phyloP scores from a whole-genome alignment of 169 alveolate species.

The Cystoisospora suis region DNA sequence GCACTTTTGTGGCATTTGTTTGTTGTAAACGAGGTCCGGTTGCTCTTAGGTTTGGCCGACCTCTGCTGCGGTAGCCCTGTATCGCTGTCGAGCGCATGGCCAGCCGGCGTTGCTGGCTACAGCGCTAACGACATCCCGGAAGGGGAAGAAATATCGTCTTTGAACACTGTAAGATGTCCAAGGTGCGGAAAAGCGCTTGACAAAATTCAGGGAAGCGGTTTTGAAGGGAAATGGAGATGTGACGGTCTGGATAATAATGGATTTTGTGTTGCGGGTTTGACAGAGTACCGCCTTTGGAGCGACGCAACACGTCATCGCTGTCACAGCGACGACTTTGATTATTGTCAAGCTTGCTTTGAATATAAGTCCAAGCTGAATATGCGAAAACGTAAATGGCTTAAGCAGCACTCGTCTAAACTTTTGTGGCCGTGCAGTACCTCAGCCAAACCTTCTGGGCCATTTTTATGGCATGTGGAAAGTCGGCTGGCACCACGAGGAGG shows the following conservation, averaged over 20 bases:
- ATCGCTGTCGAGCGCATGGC: constrained; percentile 20
- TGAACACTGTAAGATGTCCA: constrained; percentile 37
- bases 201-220: background rate
- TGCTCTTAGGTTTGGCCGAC: background rate
- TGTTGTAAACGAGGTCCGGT: constrained; percentile 13
- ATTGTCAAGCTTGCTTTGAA: constrained; percentile 51
- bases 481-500: background rate
- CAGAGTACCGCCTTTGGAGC: constrained; percentile 50
- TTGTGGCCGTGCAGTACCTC: constrained; percentile 28
- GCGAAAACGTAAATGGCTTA: constrained; percentile 13
- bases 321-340: constrained; percentile 56
- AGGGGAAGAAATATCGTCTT: background rate
- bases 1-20: no score
- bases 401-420: background rate
- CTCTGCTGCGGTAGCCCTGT: background rate
- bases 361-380: constrained; percentile 43
- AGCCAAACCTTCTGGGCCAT: constrained; percentile 28
- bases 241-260: constrained; percentile 46
- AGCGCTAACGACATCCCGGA: background rate
- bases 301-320: constrained; percentile 53
- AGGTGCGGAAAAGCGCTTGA: constrained; percentile 42
- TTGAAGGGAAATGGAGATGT: constrained; percentile 63
- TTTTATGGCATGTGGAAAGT: background rate
- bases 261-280: constrained; percentile 52
- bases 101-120: background rate